Conservation (phyloP, 1,284 basidiomycete genomes). For the Ceratobasidium sp. region DNA sequence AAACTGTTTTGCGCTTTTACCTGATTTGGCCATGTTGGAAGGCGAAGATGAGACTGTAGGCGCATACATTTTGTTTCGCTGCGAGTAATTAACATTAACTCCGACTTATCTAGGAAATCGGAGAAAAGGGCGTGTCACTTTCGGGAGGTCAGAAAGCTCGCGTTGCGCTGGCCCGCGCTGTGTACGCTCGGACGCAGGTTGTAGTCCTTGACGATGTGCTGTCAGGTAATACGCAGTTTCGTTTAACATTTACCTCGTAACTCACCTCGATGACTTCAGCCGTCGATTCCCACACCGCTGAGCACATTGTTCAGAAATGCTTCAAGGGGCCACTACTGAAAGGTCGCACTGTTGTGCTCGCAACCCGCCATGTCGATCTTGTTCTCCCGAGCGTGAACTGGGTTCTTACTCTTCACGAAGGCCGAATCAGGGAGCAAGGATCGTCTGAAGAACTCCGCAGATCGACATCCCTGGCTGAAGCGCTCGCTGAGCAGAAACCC, state of each 20-base stretch:
- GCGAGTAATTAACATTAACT: background rate
- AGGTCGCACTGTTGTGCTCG: constrained; percentile 77
- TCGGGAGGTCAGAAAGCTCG: constrained; percentile 33
- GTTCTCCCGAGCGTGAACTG: constrained; percentile 73
- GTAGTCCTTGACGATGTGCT: constrained; percentile 52
- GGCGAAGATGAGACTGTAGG: constrained; percentile 50
- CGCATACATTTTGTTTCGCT: background rate
- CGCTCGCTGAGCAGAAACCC: constrained; percentile 7
- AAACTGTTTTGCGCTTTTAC: constrained; percentile 49
- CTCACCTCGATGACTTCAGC: background rate
- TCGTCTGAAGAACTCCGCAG: constrained; percentile 15
- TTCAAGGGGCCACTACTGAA: constrained; percentile 73
- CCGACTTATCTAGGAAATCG: constrained; percentile 37
- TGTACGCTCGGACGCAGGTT: constrained; percentile 51
- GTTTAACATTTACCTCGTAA: background rate
- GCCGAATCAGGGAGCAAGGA: constrained; percentile 27
- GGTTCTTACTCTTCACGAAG: constrained; percentile 38
- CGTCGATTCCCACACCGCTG: constrained; percentile 77
- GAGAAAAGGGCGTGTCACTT: constrained; percentile 40
- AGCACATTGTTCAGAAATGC: constrained; percentile 74
- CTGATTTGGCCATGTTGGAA: constrained; percentile 51
- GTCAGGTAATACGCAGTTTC: background rate
- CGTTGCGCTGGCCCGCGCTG: constrained; percentile 49
- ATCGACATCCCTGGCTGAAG: constrained; percentile 66
- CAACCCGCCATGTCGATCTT: constrained; percentile 82